Conservation (phyloP, 176 grass and related monocot genomes). For the Aechmea fasciata region DNA sequence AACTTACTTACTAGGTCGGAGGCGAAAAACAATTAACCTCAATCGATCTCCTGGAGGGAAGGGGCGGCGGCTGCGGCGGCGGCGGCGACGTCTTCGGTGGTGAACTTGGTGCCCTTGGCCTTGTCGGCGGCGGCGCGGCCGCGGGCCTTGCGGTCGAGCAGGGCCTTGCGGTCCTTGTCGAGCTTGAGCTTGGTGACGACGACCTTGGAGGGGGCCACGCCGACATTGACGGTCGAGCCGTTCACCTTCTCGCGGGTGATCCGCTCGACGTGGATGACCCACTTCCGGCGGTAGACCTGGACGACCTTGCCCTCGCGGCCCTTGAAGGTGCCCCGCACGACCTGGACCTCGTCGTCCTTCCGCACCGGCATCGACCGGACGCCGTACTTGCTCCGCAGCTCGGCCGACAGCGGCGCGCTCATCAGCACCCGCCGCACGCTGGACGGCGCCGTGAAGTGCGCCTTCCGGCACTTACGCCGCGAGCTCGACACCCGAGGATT, state of each 20-base stretch:
- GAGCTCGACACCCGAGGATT: not conserved
- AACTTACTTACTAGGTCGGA: too few species aligned
- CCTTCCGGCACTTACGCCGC: conserved; percentile 4
- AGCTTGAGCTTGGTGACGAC: too few species aligned
- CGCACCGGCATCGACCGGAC: conserved; percentile 9
- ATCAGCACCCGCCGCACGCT: conserved; percentile 12
- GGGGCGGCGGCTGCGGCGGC: not conserved
- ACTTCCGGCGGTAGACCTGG: conserved; percentile 13
- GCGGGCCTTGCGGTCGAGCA: conserved; percentile 12
- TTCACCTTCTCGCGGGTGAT: conserved; percentile 17
- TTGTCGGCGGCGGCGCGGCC: conserved; percentile 10
- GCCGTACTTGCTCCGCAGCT: conserved; percentile 4
- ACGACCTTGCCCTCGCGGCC: conserved; percentile 10
- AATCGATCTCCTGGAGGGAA: conserved; percentile 11
- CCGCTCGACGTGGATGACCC: conserved; percentile 8
- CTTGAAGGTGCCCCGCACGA: conserved; percentile 9
- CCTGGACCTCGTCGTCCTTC: conserved; percentile 4
- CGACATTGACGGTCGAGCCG: conserved; percentile 4
- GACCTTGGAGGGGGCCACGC: not conserved
- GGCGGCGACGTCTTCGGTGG: conserved; percentile 1
- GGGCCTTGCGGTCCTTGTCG: not conserved
- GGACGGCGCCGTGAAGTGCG: conserved; percentile 7
- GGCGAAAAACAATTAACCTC: not conserved
- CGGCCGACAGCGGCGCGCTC: conserved; percentile 11
- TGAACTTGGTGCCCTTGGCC: conserved; percentile 1